phyloP scores from a whole-genome alignment of 2,329 filamentous ascomycete genomes.

The Drechmeria coniospora region DNA sequence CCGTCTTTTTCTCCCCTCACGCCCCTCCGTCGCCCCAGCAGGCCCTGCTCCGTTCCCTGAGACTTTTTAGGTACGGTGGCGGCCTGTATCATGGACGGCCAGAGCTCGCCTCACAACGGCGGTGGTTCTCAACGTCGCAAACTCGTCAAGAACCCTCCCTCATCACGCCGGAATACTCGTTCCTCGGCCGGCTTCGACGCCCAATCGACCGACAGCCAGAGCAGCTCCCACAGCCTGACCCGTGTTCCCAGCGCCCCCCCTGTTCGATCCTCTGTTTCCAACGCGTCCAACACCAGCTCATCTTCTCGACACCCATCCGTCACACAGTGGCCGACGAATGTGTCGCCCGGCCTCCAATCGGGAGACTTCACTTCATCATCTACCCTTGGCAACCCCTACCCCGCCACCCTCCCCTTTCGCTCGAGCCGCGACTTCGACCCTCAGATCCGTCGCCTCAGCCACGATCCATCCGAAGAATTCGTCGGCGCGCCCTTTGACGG shows the following conservation, averaged over 20 bases:
- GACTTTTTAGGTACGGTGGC: slow-evolving; percentile 11
- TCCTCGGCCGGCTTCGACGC: slow-evolving; percentile 37
- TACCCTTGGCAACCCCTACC: slow-evolving; percentile 12
- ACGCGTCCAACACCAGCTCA: slow-evolving; percentile 33
- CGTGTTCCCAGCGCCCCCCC: slow-evolving; percentile 45
- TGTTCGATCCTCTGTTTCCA: slow-evolving; percentile 28
- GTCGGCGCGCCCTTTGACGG: slow-evolving; percentile 53
- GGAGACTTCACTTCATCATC: slow-evolving; percentile 26
- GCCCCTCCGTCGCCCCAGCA: slow-evolving; percentile 2
- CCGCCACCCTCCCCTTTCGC: slow-evolving; percentile 7
- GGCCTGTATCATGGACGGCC: slow-evolving; percentile 30
- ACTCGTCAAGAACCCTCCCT: slow-evolving; percentile 47
- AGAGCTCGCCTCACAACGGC: slow-evolving; percentile 26
- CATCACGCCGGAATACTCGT: slow-evolving; percentile 20
- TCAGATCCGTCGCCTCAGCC: slow-evolving; percentile 7
- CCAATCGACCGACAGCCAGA: slow-evolving; percentile 43
- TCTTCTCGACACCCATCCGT: slow-evolving; percentile 30
- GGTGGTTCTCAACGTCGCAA: slow-evolving; percentile 40
- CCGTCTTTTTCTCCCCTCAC: slow-evolving; percentile 4
- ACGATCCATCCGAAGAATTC: slow-evolving; percentile 37
- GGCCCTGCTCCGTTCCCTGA: slow-evolving; percentile 6
- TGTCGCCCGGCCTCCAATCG: slow-evolving; percentile 29
- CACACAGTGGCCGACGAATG: slow-evolving; percentile 25
- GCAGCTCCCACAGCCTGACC: slow-evolving; percentile 47
- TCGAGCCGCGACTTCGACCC: slow-evolving; percentile 9